Percentiles rank a stretch among this genome's conserved stretches.
These are phyloP conservation scores for Conringia planisiliqua DNA, from an alignment of 345 rosid genomes.

Conservation along the genomic window DNA sequence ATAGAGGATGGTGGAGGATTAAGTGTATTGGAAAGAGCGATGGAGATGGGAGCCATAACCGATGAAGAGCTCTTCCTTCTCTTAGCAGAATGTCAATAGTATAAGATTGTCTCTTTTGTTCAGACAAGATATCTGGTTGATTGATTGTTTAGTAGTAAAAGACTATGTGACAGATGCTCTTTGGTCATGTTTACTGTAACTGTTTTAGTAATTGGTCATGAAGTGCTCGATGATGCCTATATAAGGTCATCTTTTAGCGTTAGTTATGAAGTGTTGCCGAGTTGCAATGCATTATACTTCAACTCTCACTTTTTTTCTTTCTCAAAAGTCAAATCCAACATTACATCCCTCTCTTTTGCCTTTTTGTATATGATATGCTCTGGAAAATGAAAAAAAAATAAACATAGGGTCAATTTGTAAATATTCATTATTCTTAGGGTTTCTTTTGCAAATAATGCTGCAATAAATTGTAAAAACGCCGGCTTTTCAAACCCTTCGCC, in stretches of 20 bases:
- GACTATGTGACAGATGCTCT: background rate
- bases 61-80: constrained; percentile 74
- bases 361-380: background rate
- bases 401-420: no score
- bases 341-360: background rate
- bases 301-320: no score
- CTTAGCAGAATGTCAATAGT: constrained; percentile 51
- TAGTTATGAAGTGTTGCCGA: background rate
- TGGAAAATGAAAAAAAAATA: no score
- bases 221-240: background rate
- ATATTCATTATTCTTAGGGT: background rate
- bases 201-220: constrained; percentile 1
- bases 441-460: background rate
- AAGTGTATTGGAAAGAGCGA: constrained; percentile 74
- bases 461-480: background rate
- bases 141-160: background rate
- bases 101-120: background rate
- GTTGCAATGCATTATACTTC: no score
- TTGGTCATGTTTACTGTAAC: constrained; percentile 3
- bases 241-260: background rate
- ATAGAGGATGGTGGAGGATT: constrained; percentile 67
- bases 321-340: background rate
- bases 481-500: constrained; percentile 19
- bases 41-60: constrained; percentile 88
- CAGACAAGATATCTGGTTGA: constrained; percentile 1